phyloP scores from a whole-genome alignment of 176 grass and related monocot species.

The Otatea glauca region DNA sequence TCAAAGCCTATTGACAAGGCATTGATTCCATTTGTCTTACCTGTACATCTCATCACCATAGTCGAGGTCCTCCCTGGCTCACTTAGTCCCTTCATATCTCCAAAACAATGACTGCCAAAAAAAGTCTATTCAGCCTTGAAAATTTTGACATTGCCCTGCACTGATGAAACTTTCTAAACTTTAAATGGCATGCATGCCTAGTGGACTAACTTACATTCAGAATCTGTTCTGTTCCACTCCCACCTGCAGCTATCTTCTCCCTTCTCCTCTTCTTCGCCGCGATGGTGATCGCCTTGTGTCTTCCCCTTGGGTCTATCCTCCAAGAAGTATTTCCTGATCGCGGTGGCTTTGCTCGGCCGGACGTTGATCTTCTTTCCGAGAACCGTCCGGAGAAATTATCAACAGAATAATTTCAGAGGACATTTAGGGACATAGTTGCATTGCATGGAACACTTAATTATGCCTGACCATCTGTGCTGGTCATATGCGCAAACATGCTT shows the following conservation, averaged over 20 bases:
- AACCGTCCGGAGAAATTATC: conserved; percentile 61
- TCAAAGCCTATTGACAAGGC: neutral
- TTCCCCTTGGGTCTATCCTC: conserved; percentile 49
- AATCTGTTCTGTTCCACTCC: conserved; percentile 96
- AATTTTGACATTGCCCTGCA: neutral
- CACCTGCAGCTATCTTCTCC: conserved; percentile 57
- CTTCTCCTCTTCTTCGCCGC: conserved; percentile 18
- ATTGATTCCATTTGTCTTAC: neutral
- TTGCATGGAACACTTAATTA: neutral
- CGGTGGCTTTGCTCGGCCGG: conserved; percentile 22
- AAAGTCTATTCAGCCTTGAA: neutral
- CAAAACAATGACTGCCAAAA: conserved; percentile 71
- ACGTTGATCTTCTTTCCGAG: conserved; percentile 65
- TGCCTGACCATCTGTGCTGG: neutral
- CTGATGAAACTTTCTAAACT: neutral
- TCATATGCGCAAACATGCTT: neutral
- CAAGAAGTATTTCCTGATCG: conserved; percentile 51
- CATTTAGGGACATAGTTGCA: neutral
- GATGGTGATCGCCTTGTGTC: neutral
- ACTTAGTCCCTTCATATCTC: conserved; percentile 60
- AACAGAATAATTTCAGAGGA: neutral
- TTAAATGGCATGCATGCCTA: neutral
- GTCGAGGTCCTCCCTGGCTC: neutral
- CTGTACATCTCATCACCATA: neutral
- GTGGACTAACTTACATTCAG: conserved; percentile 81